Percentiles rank a stretch among this genome's conserved stretches.
Evolutionary conservation across 2,329 filamentous ascomycete genomes (phyloP).

Genomic region (Didymella sp.): DNA sequence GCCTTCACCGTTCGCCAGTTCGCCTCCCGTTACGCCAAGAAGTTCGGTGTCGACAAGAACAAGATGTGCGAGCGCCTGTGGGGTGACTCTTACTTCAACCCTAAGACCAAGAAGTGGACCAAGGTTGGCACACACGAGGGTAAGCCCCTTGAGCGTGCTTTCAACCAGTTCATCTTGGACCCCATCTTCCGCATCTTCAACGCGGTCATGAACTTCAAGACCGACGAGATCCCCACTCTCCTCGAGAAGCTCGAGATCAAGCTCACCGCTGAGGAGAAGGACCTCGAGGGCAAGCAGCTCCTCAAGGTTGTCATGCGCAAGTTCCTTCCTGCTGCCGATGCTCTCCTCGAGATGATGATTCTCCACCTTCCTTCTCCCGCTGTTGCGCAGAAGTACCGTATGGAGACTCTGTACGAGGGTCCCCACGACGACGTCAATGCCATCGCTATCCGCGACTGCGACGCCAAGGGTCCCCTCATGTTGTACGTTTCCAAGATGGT

Average conservation of each 20-base stretch:
- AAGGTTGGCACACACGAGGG: constrained; percentile 83
- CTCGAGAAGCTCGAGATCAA: constrained; percentile 95
- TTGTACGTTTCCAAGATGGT: constrained; percentile 99
- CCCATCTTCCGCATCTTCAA: constrained; percentile 99
- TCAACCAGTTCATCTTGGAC: constrained; percentile 99
- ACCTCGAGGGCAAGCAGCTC: constrained; percentile 95
- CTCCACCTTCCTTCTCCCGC: constrained; percentile 96
- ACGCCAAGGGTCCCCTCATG: constrained; percentile 98
- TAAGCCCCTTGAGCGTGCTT: constrained; percentile 93
- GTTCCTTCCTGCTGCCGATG: constrained; percentile 97
- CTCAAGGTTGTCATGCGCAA: constrained; percentile 99
- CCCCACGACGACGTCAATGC: constrained; percentile 89
- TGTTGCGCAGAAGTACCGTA: constrained; percentile 96
- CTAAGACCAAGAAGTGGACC: constrained; percentile 99
- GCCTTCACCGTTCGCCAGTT: constrained; percentile 99
- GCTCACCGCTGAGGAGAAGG: constrained; percentile 83
- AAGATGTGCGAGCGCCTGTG: constrained; percentile 99
- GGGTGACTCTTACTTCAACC: constrained; percentile 99
- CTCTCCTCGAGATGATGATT: constrained; percentile 99
- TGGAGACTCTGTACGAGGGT: constrained; percentile 98
- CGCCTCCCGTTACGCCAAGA: constrained; percentile 95
- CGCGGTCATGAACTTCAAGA: constrained; percentile 98
- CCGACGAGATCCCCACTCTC: constrained; percentile 82
- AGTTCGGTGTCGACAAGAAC: constrained; percentile 99
- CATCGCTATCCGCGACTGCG: constrained; percentile 97